Evolutionary conservation across 306 rosid species (phyloP), one percentile per base, ranked within the genome.

Genomic region (Geum urbanum): DNA sequence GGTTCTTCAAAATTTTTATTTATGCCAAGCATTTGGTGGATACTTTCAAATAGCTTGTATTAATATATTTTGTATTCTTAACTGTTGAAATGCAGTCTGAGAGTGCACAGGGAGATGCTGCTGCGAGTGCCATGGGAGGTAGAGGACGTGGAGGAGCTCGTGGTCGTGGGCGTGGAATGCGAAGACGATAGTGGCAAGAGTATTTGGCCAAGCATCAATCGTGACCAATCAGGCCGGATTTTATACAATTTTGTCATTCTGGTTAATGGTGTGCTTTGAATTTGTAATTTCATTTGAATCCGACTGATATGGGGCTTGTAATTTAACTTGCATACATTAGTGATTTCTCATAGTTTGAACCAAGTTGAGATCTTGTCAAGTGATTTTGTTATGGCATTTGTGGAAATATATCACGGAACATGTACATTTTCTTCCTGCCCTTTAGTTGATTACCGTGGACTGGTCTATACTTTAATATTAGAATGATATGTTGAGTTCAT

Each of bases 31-130:
- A 18, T 16, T 12, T 20, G 15, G 43, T 15, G 24, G 5, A 32
- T 24, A 14, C 63, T 5, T 24, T 5, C 32, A 55, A 10, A 1
- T 20, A 9, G 8, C 13, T 9, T 18, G 19, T 54, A 54, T 20
- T 20, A 54, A 54, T 12, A 57, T 12, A 15, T 37, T 7, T 35
- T 60, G 20, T 60, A 14, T 60, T 59, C 20, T 12, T 37, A 59
- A 66, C 49, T 75, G 15, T 40, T 53, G 27, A 5, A 48, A 4
- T 83, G 82, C 84, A 95, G 99, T 95, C 99, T 7, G 99, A 95
- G 79, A 95, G 99, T 62, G 99, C 99, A 35, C 99, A 95, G 50
- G 99, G 97, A 77, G 99, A 95, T 43, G 99, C 99, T 53, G 97
- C 98, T 44, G 98, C 98, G 2, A 69, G 98, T 74, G 96, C 99